Percentiles rank a stretch among this genome's conserved stretches.
phyloP scores from a whole-genome alignment of 768 basidiomycete species.

The Hypholoma sublateritium region DNA sequence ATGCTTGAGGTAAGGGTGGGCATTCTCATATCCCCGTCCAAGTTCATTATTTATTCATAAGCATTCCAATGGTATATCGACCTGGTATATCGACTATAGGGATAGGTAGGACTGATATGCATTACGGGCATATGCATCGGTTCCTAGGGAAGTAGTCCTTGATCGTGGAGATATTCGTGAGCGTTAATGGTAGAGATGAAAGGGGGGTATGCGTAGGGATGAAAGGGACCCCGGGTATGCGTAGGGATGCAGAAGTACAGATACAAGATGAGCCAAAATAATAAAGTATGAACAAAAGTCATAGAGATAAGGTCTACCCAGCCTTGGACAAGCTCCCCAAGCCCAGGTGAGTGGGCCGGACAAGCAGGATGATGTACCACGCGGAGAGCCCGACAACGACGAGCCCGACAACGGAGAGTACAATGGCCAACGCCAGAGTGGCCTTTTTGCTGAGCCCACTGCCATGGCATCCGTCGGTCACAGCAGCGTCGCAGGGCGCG shows the following conservation, averaged over 20 bases:
- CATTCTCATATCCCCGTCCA: too few species aligned
- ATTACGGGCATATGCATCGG: too few species aligned
- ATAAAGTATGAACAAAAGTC: neutral
- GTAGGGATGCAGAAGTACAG: neutral
- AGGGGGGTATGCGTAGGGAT: neutral
- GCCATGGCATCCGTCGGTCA: slow-evolving; percentile 49
- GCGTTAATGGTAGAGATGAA: neutral
- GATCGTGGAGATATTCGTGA: neutral
- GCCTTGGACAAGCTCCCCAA: slow-evolving; percentile 4
- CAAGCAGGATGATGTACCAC: slow-evolving; percentile 36
- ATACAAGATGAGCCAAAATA: neutral
- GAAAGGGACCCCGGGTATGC: too few species aligned
- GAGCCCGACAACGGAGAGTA: slow-evolving; percentile 62
- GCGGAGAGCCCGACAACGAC: slow-evolving; percentile 48
- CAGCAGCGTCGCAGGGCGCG: slow-evolving; percentile 76
- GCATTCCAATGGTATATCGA: too few species aligned
- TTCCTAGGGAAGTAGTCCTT: neutral
- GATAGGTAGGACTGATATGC: too few species aligned
- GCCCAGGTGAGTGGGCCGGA: slow-evolving; percentile 15
- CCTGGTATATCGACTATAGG: too few species aligned
- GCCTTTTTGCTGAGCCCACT: slow-evolving; percentile 56
- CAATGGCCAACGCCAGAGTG: slow-evolving; percentile 70
- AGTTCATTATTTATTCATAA: too few species aligned
- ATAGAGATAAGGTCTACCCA: slow-evolving; percentile 3
- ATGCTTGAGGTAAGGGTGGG: too few species aligned